Conservation (phyloP, 1,284 basidiomycete genomes). For the Sparassis latifolia region DNA sequence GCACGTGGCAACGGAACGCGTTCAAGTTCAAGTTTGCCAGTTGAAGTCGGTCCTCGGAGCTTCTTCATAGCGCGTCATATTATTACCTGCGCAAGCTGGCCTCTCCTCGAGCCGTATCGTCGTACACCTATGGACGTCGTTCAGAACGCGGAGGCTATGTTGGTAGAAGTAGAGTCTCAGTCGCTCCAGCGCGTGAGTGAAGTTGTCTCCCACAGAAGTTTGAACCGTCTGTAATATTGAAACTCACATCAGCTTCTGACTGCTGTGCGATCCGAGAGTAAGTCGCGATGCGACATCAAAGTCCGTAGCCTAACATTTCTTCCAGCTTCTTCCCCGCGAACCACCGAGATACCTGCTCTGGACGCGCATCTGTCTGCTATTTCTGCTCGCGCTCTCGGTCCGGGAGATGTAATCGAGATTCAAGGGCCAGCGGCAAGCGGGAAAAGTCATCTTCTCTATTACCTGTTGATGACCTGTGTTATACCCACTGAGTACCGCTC, state of each 20-base stretch:
- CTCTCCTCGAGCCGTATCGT: too few species aligned
- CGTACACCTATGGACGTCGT: background rate
- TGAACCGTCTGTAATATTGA: too few species aligned
- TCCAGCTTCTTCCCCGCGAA: slow-evolving; percentile 19
- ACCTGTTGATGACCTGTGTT: slow-evolving; percentile 55
- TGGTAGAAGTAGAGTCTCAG: slow-evolving; percentile 30
- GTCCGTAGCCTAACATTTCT: slow-evolving; percentile 1
- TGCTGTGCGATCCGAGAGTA: slow-evolving; percentile 26
- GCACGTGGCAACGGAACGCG: too few species aligned
- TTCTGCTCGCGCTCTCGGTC: slow-evolving; percentile 26
- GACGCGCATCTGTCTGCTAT: slow-evolving; percentile 24
- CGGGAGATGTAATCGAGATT: slow-evolving; percentile 65
- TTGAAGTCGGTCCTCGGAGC: too few species aligned
- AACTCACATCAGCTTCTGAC: slow-evolving; percentile 27
- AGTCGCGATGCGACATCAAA: slow-evolving; percentile 4
- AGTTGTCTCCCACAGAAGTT: too few species aligned
- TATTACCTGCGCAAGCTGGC: too few species aligned
- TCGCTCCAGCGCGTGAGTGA: slow-evolving; percentile 39
- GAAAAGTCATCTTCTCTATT: slow-evolving; percentile 69
- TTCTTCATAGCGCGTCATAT: too few species aligned
- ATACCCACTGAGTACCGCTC: slow-evolving; percentile 34
- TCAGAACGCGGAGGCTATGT: slow-evolving; percentile 12
- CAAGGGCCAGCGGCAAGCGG: slow-evolving; percentile 69
- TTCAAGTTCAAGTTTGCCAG: too few species aligned
- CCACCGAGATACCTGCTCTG: slow-evolving; percentile 26